phyloP scores from a whole-genome alignment of 2,329 filamentous ascomycete genomes.

The Fusarium sp. region DNA sequence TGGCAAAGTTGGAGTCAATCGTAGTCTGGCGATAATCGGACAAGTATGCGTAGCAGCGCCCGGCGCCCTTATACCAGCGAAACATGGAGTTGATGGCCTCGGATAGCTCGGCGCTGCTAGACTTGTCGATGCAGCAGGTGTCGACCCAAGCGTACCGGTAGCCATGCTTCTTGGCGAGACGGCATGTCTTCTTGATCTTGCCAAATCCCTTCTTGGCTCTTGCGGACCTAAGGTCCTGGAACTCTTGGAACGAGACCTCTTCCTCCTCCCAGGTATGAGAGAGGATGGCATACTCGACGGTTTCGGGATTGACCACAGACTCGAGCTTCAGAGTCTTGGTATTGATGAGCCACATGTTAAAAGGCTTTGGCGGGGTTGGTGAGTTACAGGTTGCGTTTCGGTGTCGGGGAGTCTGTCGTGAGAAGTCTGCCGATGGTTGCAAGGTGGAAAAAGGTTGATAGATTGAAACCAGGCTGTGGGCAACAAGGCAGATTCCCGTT shows the following conservation, averaged over 20 bases:
- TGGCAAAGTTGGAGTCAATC: neutral
- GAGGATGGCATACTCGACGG: conserved; percentile 44
- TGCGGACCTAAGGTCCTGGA: conserved; percentile 4
- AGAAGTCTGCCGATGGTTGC: neutral
- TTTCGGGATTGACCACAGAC: conserved; percentile 19
- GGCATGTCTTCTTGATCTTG: conserved; percentile 35
- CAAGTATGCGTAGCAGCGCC: conserved; percentile 13
- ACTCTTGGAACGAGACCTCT: conserved; percentile 43
- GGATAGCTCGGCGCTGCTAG: conserved; percentile 15
- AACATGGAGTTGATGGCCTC: conserved; percentile 31
- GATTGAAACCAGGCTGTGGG: neutral
- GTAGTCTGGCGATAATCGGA: neutral
- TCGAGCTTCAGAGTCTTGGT: conserved; percentile 26
- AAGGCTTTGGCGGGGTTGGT: neutral
- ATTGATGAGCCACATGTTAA: conserved; percentile 39
- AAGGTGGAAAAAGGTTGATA: neutral
- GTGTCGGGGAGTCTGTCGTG: neutral
- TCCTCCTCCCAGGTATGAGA: conserved; percentile 46
- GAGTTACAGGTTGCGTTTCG: neutral
- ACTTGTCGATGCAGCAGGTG: conserved; percentile 46
- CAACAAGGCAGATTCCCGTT: neutral
- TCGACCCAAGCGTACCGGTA: conserved; percentile 44
- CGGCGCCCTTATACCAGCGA: conserved; percentile 13
- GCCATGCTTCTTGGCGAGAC: conserved; percentile 30
- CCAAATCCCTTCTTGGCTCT: conserved; percentile 10